A percentile compares a stretch with the other conserved stretches of the same genome.
Evolutionary conservation across 1,139 yeast genomes (phyloP).

Genomic region (Suhomyces maxii): DNA sequence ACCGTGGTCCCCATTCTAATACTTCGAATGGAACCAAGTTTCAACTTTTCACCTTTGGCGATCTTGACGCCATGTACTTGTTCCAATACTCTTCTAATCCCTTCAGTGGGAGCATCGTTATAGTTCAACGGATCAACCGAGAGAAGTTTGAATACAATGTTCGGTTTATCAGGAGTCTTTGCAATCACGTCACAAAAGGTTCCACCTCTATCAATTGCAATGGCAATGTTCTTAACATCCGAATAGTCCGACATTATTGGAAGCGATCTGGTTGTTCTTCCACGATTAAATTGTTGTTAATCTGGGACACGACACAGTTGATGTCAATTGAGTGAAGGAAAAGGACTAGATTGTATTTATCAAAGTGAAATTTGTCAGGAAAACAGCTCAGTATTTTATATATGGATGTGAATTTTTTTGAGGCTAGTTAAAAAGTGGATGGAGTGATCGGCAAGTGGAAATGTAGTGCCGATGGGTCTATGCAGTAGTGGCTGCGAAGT

Average conservation of each 20-base stretch:
- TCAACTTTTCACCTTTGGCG: slow-evolving; percentile 37
- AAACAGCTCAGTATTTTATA: too few relatives aligned
- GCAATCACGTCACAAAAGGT: slow-evolving; percentile 84
- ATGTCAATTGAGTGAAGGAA: too few relatives aligned
- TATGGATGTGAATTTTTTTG: too few relatives aligned
- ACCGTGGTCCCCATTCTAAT: slow-evolving; percentile 26
- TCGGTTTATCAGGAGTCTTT: slow-evolving; percentile 42
- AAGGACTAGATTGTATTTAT: too few relatives aligned
- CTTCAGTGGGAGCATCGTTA: slow-evolving; percentile 88
- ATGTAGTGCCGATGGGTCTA: too few relatives aligned
- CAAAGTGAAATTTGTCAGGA: too few relatives aligned
- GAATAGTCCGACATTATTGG: slow-evolving; percentile 4
- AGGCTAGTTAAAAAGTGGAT: too few relatives aligned
- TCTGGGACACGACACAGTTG: too few relatives aligned
- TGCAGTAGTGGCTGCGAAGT: too few relatives aligned
- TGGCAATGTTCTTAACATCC: slow-evolving; percentile 14
- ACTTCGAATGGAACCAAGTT: slow-evolving; percentile 17
- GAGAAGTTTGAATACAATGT: slow-evolving; percentile 58
- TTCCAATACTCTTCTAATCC: slow-evolving; percentile 76
- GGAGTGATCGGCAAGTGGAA: too few relatives aligned
- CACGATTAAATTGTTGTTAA: too few relatives aligned
- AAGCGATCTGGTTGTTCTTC: too few relatives aligned
- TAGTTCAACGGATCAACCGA: slow-evolving; percentile 89
- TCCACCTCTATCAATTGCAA: slow-evolving; percentile 65
- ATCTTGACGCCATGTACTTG: slow-evolving; percentile 50